Base-by-base conservation (phyloP, 306 rosid species). In the Albizia julibrissin region DNA sequence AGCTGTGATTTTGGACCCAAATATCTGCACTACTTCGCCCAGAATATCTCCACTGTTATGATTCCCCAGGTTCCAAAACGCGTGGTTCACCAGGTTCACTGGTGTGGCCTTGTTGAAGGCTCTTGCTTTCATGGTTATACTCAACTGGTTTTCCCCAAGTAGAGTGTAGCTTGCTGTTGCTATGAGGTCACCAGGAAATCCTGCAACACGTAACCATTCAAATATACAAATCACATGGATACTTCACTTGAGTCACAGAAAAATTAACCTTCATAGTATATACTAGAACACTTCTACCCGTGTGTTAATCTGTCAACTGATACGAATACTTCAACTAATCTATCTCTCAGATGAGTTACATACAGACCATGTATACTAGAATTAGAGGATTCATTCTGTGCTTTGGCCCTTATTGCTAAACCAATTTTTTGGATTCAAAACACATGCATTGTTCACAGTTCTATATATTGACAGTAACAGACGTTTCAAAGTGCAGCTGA, bases 51-150 rank as follows among this genome's bases (percentile, higher is more conserved):
- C 98, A 22, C 93, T 88, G 85, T 88, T 84, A 65, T 95, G 95
- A 49, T 91, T 89, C 10, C 97, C 97, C 3, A 95, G 85, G 90
- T 91, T 95, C 99, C 99, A 95, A 52, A 89, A 95, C 1, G 90
- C 83, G 61, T 93, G 99, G 80, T 91, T 91, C 3, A 91, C 95
- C 22, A 95, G 82, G 84, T 88, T 95, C 79, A 95, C 95, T 3
- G 98, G 98, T 2, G 97, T 95, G 3, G 94, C 83, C 85, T 93
- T 95, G 93, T 91, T 90, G 5, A 95, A 86, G 29, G 98, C 95
- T 85, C 79, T 87, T 37, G 95, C 98, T 82, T 82, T 84, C 97
- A 95, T 88, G 11, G 70, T 64, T 33, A 93, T 74, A 2, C 75
- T 81, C 89, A 93, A 69, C 66, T 85, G 56, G 69, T 83, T 80